These are phyloP conservation scores for Nidularia pulvinata DNA, from an alignment of 768 basidiomycete species.

Conservation along the genomic window DNA sequence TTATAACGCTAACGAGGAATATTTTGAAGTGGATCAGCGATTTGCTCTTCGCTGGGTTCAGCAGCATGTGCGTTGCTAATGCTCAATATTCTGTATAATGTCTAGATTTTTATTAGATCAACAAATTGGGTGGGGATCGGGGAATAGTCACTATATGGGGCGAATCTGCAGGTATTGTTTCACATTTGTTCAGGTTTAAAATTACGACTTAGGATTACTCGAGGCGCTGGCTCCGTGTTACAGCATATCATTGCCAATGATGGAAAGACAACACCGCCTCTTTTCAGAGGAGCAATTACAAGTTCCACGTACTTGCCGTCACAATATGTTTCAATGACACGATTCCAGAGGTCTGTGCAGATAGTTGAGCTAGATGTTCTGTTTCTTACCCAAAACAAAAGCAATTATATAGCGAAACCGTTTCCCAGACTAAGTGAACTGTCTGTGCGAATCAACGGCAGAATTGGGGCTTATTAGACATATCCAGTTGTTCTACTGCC, in stretches of 20 bases:
- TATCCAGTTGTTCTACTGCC: slow-evolving; percentile 22
- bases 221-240: slow-evolving; percentile 44
- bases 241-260: slow-evolving; percentile 46
- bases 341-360: slow-evolving; percentile 29
- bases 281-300: slow-evolving; percentile 41
- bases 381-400: background rate
- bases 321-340: slow-evolving; percentile 41
- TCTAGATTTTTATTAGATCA: slow-evolving; percentile 23
- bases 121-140: slow-evolving; percentile 38
- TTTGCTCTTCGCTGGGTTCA: slow-evolving; percentile 43
- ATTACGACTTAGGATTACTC: slow-evolving; percentile 1
- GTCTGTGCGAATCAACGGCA: background rate
- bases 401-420: background rate
- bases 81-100: background rate
- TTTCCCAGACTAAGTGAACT: background rate
- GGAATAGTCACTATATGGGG: slow-evolving; percentile 39
- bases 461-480: background rate
- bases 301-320: slow-evolving; percentile 43
- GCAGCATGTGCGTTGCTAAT: slow-evolving; percentile 20
- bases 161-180: slow-evolving; percentile 30
- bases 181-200: background rate
- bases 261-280: slow-evolving; percentile 40
- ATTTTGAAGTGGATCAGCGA: slow-evolving; percentile 35
- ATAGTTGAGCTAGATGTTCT: background rate
- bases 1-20: background rate